These are phyloP conservation scores for Oenanthe sinensis DNA, from an alignment of 129 eudicot species.

Conservation along the genomic window DNA sequence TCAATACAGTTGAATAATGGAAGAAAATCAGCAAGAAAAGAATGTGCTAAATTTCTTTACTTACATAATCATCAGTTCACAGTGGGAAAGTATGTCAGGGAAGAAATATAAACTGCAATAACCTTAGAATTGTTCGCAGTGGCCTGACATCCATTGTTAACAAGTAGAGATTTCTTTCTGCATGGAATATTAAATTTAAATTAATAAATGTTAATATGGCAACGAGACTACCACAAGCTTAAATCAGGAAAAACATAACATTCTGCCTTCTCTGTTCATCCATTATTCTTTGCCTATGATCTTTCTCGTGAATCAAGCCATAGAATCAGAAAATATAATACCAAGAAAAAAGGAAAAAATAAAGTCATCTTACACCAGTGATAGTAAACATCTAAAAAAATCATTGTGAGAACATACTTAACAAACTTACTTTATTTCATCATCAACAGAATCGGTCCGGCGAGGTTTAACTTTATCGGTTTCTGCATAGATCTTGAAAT, in stretches of 20 bases:
- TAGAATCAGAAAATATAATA: not conserved
- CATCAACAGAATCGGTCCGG: slow-evolving; percentile 4
- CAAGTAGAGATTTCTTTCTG: slow-evolving; percentile 39
- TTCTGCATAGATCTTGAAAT: slow-evolving; percentile 55
- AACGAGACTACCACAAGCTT: not conserved
- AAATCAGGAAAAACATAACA: not conserved
- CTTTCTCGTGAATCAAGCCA: not conserved
- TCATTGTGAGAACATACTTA: not conserved
- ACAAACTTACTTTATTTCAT: slow-evolving; percentile 38
- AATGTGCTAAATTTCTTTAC: not conserved
- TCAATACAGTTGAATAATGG: not conserved
- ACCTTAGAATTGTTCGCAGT: slow-evolving; percentile 40
- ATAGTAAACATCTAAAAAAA: not conserved
- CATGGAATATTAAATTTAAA: not conserved
- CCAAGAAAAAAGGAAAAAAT: not conserved
- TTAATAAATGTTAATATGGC: not conserved
- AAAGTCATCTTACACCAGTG: too few species aligned
- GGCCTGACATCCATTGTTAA: slow-evolving; percentile 19
- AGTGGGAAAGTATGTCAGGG: not conserved
- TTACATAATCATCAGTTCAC: not conserved
- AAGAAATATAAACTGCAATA: slow-evolving; percentile 8
- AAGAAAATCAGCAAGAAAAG: slow-evolving; percentile 2
- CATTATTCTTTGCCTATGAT: not conserved
- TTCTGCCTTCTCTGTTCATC: not conserved
- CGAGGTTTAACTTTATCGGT: slow-evolving; percentile 21